Evolutionary conservation across 208 protist species (phyloP).

Genomic region (Spongospora subterranea): DNA sequence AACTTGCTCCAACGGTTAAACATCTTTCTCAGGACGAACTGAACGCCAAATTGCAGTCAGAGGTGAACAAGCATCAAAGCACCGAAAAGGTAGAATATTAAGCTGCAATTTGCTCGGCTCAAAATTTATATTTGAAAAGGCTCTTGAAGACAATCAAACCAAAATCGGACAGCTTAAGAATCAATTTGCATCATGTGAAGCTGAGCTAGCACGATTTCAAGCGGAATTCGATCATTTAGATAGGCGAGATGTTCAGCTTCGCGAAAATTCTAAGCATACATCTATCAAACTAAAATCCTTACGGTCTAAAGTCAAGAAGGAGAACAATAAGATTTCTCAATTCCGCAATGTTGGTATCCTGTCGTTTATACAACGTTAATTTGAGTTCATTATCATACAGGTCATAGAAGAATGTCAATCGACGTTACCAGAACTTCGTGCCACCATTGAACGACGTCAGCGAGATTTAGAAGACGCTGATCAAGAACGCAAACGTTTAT

Average conservation of each 20-base stretch:
- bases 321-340: conserved; percentile 66
- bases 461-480: not conserved
- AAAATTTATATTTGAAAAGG: not conserved
- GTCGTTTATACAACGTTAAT: not conserved
- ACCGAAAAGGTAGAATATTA: not conserved
- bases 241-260: conserved; percentile 69
- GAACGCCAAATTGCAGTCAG: not conserved
- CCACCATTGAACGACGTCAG: not conserved
- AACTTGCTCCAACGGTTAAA: not conserved
- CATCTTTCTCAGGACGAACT: not conserved
- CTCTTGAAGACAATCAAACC: not conserved
- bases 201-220: not conserved
- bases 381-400: not conserved
- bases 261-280: conserved; percentile 74
- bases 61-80: not conserved
- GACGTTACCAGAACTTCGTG: not conserved
- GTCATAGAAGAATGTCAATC: not conserved
- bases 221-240: conserved; percentile 9
- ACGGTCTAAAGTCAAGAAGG: conserved; percentile 82
- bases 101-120: not conserved
- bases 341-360: not conserved
- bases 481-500: conserved; percentile 73
- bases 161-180: not conserved
- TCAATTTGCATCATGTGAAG: not conserved
- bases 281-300: conserved; percentile 78